A percentile compares a stretch with the other conserved stretches of the same genome.
Evolutionary conservation across 2,329 filamentous ascomycete species (phyloP).

Genomic region (Aphanoascus verrucosus): DNA sequence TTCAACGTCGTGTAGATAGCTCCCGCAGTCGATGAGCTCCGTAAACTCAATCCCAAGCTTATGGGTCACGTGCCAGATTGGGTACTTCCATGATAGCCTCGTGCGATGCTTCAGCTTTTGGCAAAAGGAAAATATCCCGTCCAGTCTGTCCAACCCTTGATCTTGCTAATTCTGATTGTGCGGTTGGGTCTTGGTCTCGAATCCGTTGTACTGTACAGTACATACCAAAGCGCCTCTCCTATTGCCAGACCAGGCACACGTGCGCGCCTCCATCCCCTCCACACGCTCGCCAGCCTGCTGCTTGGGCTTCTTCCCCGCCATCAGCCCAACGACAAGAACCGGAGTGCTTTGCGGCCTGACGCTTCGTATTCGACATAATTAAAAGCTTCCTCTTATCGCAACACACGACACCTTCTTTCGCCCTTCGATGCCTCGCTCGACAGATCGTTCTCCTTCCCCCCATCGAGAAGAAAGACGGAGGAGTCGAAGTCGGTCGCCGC

Average conservation of each 20-base stretch:
- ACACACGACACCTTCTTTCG: background rate
- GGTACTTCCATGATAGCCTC: background rate
- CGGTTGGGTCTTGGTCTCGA: background rate
- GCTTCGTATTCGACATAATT: background rate
- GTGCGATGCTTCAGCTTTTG: background rate
- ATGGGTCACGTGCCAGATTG: background rate
- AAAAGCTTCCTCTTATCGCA: background rate
- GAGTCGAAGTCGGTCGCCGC: conserved; percentile 38
- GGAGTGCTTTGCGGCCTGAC: background rate
- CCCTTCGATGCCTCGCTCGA: conserved; percentile 14
- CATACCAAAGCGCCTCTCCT: background rate
- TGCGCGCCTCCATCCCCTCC: background rate
- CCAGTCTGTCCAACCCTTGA: background rate
- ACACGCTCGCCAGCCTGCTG: background rate
- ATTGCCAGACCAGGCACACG: background rate
- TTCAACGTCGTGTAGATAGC: background rate
- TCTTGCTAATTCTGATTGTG: background rate
- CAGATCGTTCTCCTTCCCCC: conserved; percentile 17
- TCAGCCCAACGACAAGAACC: background rate
- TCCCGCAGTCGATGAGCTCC: background rate
- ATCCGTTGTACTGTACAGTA: too few species aligned
- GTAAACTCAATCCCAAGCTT: background rate
- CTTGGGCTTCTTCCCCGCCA: background rate
- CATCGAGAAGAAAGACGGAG: conserved; percentile 28
- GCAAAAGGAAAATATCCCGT: too few species aligned